Conservation (phyloP, 768 basidiomycete genomes). For the Pleurotus sapidus region DNA sequence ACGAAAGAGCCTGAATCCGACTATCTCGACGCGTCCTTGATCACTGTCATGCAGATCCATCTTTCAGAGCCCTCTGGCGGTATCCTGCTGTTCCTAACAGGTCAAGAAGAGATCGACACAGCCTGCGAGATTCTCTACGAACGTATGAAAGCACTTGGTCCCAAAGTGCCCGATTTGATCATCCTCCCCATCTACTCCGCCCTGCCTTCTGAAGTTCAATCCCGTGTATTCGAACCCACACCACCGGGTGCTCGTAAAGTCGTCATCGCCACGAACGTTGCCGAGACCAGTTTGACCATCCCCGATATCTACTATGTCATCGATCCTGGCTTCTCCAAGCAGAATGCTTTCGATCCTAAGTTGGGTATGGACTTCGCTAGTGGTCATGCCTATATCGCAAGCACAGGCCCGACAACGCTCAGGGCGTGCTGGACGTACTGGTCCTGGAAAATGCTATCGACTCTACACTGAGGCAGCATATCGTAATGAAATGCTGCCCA, state of each 20-base stretch:
- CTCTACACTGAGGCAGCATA: slow-evolving; percentile 98
- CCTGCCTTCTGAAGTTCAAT: slow-evolving; percentile 96
- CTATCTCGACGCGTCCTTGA: slow-evolving; percentile 96
- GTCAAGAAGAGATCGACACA: slow-evolving; percentile 98
- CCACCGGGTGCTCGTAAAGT: slow-evolving; percentile 99
- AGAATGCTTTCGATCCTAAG: slow-evolving; percentile 96
- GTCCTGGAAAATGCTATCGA: slow-evolving; percentile 97
- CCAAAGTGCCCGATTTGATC: slow-evolving; percentile 97
- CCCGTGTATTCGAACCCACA: slow-evolving; percentile 95
- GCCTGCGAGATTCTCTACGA: slow-evolving; percentile 96
- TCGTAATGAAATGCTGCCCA: slow-evolving; percentile 98
- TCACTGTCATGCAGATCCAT: slow-evolving; percentile 99
- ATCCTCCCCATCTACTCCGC: slow-evolving; percentile 98
- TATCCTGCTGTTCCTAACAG: slow-evolving; percentile 94
- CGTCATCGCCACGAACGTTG: slow-evolving; percentile 99
- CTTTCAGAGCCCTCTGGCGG: slow-evolving; percentile 97
- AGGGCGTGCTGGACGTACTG: slow-evolving; percentile 96
- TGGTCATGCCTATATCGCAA: slow-evolving; percentile 98
- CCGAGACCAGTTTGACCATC: slow-evolving; percentile 97
- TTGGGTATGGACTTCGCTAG: slow-evolving; percentile 98
- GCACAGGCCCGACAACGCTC: slow-evolving; percentile 95
- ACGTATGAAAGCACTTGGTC: slow-evolving; percentile 97
- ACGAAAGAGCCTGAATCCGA: slow-evolving; percentile 98
- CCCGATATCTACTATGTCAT: slow-evolving; percentile 99
- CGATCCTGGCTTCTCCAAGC: slow-evolving; percentile 98